phyloP scores from a whole-genome alignment of 1,284 basidiomycete genomes.

The Termitomyces sp. region DNA sequence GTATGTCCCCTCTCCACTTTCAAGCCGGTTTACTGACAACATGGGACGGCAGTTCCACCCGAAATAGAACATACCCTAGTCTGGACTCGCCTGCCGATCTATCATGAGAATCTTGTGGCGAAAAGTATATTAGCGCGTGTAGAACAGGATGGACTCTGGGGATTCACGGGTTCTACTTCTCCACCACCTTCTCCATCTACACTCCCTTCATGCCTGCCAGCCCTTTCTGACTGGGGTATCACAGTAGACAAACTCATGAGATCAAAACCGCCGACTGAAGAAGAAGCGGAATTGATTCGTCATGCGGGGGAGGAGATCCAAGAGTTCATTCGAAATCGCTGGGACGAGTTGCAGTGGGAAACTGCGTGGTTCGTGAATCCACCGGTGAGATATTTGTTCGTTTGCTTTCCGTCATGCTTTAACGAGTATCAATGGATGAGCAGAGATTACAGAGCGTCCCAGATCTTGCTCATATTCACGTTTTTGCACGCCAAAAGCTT shows the following conservation, averaged over 20 bases:
- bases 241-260: constrained; percentile 54
- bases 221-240: constrained; percentile 64
- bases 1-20: constrained; percentile 28
- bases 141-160: constrained; percentile 69
- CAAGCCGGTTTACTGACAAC: not conserved
- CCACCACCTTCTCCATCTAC: constrained; percentile 60
- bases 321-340: constrained; percentile 55
- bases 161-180: constrained; percentile 59
- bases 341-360: constrained; percentile 70
- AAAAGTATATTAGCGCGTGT: constrained; percentile 45
- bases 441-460: constrained; percentile 76
- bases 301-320: constrained; percentile 53
- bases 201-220: constrained; percentile 52
- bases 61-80: constrained; percentile 72
- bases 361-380: constrained; percentile 86
- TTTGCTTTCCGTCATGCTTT: not conserved
- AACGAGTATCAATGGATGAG: constrained; percentile 3
- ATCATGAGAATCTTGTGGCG: constrained; percentile 47
- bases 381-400: constrained; percentile 45
- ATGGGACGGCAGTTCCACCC: constrained; percentile 48
- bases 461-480: constrained; percentile 74
- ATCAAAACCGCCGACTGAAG: constrained; percentile 41
- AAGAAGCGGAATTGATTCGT: constrained; percentile 48
- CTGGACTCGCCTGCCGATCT: constrained; percentile 70
- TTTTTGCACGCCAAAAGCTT: constrained; percentile 55